Conservation (phyloP, 768 basidiomycete species). For the Rhodocollybia butyracea region DNA sequence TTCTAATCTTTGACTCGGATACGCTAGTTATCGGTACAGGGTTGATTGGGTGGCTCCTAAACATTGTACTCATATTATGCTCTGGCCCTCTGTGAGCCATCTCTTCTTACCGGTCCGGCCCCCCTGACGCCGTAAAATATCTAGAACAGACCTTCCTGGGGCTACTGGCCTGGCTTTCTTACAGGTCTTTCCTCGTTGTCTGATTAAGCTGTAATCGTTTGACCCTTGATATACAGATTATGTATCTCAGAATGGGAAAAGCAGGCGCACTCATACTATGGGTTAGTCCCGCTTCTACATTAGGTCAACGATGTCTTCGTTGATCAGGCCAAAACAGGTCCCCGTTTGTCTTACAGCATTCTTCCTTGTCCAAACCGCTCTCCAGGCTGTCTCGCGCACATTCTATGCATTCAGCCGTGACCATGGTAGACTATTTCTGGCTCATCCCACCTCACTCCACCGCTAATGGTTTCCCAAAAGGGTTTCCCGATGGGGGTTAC, state of each 20-base stretch:
- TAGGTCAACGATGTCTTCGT: not conserved
- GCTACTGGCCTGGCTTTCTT: too few species aligned
- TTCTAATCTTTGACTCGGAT: constrained; percentile 2
- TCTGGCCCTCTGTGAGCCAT: constrained; percentile 65
- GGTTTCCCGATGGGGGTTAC: constrained; percentile 73
- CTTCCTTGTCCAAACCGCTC: constrained; percentile 76
- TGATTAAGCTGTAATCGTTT: not conserved
- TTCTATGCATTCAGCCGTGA: constrained; percentile 85
- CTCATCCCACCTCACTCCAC: not conserved
- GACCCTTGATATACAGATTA: constrained; percentile 50
- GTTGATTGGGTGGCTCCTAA: constrained; percentile 80
- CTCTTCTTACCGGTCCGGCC: not conserved
- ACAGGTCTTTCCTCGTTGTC: constrained; percentile 52
- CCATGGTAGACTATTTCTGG: constrained; percentile 41
- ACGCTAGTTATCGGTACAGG: constrained; percentile 68
- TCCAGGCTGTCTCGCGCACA: constrained; percentile 80
- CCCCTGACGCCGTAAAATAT: constrained; percentile 10
- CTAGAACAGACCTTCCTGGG: constrained; percentile 54
- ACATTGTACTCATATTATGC: constrained; percentile 83
- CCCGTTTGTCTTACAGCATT: too few species aligned
- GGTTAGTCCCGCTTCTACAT: constrained; percentile 36
- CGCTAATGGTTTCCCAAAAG: constrained; percentile 30
- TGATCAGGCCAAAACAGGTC: constrained; percentile 79
- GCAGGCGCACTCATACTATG: too few species aligned
- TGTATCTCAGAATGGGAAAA: constrained; percentile 72